Conservation (phyloP, 2,329 filamentous ascomycete species). For the Fusarium aywerte region DNA sequence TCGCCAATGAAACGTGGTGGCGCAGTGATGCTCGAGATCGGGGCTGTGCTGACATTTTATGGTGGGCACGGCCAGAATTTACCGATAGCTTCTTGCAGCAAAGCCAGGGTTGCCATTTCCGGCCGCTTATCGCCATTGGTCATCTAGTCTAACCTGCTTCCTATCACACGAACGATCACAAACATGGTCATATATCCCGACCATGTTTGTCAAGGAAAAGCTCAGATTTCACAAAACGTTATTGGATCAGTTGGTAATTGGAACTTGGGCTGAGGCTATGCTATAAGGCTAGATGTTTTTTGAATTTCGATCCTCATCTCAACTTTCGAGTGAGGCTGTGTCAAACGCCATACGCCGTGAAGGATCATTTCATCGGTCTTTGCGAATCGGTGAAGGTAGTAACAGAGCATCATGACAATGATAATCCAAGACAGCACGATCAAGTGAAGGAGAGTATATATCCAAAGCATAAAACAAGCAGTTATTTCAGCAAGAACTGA, state of each 20-base stretch:
- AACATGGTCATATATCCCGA: background rate
- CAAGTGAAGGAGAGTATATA: background rate
- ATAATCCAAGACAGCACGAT: rapidly evolving
- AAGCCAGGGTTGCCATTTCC: background rate
- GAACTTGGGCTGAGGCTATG: background rate
- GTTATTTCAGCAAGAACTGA: rapidly evolving
- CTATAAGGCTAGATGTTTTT: background rate
- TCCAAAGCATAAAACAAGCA: rapidly evolving
- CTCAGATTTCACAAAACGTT: background rate
- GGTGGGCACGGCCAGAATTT: conserved; percentile 1
- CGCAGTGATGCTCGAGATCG: background rate
- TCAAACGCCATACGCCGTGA: background rate
- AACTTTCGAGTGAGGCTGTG: background rate
- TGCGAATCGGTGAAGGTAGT: too few species aligned
- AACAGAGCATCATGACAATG: background rate
- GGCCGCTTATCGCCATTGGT: background rate
- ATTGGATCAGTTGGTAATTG: background rate
- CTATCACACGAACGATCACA: background rate
- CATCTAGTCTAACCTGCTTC: background rate
- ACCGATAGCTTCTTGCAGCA: background rate
- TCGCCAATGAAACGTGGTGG: background rate
- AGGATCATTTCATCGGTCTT: background rate
- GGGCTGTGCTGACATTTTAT: conserved; percentile 1
- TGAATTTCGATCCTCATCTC: background rate
- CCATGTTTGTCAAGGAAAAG: background rate